A percentile compares a stretch with the other conserved stretches of the same genome.
Conservation (phyloP, 192 early-diverging fungal genomes). For the Coemansia sp. region DNA sequence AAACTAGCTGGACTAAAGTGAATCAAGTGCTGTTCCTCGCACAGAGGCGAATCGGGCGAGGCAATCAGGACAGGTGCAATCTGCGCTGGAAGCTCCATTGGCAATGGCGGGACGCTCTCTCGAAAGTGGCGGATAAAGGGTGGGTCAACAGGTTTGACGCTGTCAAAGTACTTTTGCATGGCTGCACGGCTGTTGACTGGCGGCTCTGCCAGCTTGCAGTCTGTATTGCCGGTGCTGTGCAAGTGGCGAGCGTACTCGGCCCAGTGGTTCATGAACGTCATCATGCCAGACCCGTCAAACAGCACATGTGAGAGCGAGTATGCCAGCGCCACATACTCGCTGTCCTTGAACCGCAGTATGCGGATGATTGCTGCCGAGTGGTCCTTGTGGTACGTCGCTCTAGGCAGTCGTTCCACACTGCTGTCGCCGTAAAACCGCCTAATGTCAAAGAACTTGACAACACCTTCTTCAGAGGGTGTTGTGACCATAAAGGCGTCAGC, state of each 20-base stretch:
- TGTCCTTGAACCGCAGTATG: constrained; percentile 32
- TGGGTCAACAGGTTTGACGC: constrained; percentile 16
- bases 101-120: constrained; percentile 1
- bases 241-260: constrained; percentile 36
- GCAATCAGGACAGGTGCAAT: constrained; percentile 38
- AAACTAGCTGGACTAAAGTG: constrained; percentile 24
- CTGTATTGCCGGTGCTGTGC: not conserved
- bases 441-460: constrained; percentile 36
- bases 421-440: constrained; percentile 25
- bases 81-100: constrained; percentile 1
- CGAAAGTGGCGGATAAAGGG: constrained; percentile 34
- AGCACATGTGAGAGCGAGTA: constrained; percentile 33
- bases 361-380: constrained; percentile 21
- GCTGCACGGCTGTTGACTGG: constrained; percentile 25
- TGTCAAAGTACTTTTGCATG: constrained; percentile 25
- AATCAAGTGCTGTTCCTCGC: constrained; percentile 40
- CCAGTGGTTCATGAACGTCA: constrained; percentile 35
- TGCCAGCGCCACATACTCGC: constrained; percentile 27
- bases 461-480: not conserved
- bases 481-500: constrained; percentile 28
- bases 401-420: constrained; percentile 18
- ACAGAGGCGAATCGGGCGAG: constrained; percentile 16
- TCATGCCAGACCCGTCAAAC: constrained; percentile 28
- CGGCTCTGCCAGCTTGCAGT: constrained; percentile 5
- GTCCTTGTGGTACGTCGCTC: constrained; percentile 35